Base-by-base conservation (phyloP, 164 flowering plant species). In the Warburgia ugandensis region DNA sequence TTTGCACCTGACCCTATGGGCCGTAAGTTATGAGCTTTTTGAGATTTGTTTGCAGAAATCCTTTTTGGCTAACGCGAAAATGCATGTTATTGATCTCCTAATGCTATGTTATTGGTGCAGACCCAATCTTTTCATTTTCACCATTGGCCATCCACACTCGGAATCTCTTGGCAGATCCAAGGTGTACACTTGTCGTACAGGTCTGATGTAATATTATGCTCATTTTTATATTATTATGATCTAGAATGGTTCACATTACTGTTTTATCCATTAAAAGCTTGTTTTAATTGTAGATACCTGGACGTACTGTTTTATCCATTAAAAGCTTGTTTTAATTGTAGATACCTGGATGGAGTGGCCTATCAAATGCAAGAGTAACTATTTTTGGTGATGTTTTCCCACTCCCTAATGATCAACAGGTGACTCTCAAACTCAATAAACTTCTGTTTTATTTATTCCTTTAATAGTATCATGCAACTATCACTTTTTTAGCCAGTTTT, bases 311-410 rank as follows among this genome's bases (percentile, higher is more conserved):
- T n/a, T n/a, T n/a, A 26, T 38, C 17, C 28, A 35, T 55, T 69
- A 60, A 65, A 39, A n/a, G 48, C 54, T 66, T 17, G 54, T 30
- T 60, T 52, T n/a, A 45, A 35, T 62, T 49, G 14, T 63, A 94
- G 99, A 79, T 84, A 50, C 99, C 99, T 46, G 99, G 99, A 59
- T 86, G 99, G 97, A 94, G 90, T 71, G 86, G 99, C 61, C 68
- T 94, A 55, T 94, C 99, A 54, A 89, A 94, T 71, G 99, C 97
- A 33, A 77, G 99, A 66, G 99, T 94, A 36, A 94, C 99, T 35
- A 78, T 94, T 45, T 89, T 94, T 68, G 99, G 99, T 22, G 99
- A 94, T 68, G 82, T 94, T 39, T 68, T 45, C 47, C 97, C 97
- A 21, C 95, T 89, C 53, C 77, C 90, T 48, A 86, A 73, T 56